Base-by-base conservation (phyloP, 495 filamentous ascomycete species). In the Aspergillus avenaceus region DNA sequence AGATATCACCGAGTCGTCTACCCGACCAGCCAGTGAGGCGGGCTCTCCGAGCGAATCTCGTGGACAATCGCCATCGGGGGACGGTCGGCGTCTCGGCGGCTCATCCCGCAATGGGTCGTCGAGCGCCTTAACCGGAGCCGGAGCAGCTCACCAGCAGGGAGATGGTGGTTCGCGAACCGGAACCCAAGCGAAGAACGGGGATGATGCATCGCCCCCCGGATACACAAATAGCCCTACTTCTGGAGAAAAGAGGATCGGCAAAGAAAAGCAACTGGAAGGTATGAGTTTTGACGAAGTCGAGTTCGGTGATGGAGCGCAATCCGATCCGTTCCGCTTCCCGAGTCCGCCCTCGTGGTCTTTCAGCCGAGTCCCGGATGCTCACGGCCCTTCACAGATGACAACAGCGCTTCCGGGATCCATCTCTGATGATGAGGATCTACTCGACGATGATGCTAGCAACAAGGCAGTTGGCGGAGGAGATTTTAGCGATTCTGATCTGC, bases 21-120 rank as follows among this genome's bases (percentile, higher is more conserved):
- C 79, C n/a, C 61, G 67, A 8, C 50, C 61, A 13, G 65, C 59
- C 43, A 75, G 75, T 22, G 66, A 74, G 12, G 61, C 71, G 12
- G 62, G 71, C 16, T 74, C 72, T 22, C 69, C 68, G 44, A 56
- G 66, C n/a, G 75, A 76, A 45, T 79, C 82, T 21, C 70, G 68
- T 49, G 64, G 61, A 24, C 58, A 63, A 45, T 82, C 80, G 43
- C 78, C 75, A 60, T 69, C 79, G 85, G 88, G 87, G 86, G 87
- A 91, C 84, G 87, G 77, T 67, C 81, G 73, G 83, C 85, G 83
- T 76, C 86, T 90, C 84, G 88, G 75, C 83, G 85, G 76, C 83
- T 89, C 80, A 80, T 90, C 84, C 85, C 87, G 68, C 75, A 81
- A 75, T 88, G 86, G 85, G 76, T 88, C 81, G 82, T 86, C 86